phyloP scores from a whole-genome alignment of 352 stramenopile species.

The Pythium apleroticum region DNA sequence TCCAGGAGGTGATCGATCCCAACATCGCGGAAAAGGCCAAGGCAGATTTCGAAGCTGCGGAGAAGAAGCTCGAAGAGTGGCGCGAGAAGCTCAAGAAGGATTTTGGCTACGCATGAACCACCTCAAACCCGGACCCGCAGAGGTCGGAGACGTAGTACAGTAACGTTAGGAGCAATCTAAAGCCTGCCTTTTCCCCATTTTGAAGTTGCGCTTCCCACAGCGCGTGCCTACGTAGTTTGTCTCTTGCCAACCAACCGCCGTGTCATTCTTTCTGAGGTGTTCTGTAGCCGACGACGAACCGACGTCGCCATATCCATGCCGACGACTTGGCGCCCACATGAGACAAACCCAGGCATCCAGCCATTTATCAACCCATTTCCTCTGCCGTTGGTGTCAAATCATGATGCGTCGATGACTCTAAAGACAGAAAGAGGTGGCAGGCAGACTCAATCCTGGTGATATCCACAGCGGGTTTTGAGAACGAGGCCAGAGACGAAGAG shows the following conservation, averaged over 20 bases:
- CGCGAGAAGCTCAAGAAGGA: slow-evolving; percentile 2
- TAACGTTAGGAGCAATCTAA: not conserved
- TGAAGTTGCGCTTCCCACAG: too few species aligned
- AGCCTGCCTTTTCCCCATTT: too few species aligned
- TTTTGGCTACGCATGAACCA: slow-evolving; percentile 10
- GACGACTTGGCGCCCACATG: not conserved
- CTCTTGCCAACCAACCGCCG: not conserved
- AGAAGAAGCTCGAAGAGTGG: not conserved
- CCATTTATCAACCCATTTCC: slow-evolving; percentile 6
- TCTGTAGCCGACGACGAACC: not conserved
- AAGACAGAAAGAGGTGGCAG: too few species aligned
- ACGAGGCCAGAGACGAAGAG: not conserved
- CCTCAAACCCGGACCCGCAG: not conserved
- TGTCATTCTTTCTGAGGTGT: slow-evolving; percentile 3
- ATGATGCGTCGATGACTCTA: too few species aligned
- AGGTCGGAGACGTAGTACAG: not conserved
- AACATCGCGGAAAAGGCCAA: not conserved
- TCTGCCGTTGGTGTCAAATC: too few species aligned
- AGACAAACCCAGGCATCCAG: slow-evolving; percentile 6
- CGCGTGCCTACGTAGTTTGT: not conserved
- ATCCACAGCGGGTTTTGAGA: not conserved
- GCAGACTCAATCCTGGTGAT: too few species aligned
- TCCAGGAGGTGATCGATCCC: not conserved
- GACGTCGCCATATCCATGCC: not conserved
- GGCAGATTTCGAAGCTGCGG: slow-evolving; percentile 8